These are phyloP conservation scores for Hortiboletus flavorubellus DNA, from an alignment of 768 basidiomycete species.

Conservation along the genomic window DNA sequence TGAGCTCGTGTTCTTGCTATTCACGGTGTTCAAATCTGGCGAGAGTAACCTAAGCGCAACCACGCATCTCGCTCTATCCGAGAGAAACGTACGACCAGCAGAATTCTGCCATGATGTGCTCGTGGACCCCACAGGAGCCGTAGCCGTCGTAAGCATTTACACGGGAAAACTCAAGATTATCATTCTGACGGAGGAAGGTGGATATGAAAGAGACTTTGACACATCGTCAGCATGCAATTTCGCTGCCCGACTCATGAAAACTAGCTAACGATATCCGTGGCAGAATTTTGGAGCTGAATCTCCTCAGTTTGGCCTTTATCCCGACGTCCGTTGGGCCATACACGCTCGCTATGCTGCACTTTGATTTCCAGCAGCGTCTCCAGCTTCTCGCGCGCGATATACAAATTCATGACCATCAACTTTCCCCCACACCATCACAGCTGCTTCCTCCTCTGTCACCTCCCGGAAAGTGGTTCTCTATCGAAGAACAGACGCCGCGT, in stretches of 20 bases:
- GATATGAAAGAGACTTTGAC: conserved; percentile 56
- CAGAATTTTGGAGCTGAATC: conserved; percentile 64
- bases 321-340: conserved; percentile 39
- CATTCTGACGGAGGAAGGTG: conserved; percentile 47
- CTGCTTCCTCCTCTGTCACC: conserved; percentile 53
- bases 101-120: conserved; percentile 72
- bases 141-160: conserved; percentile 66
- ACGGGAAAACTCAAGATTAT: conserved; percentile 68
- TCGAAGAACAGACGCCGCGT: conserved; percentile 38
- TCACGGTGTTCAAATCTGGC: conserved; percentile 37
- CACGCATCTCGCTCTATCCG: conserved; percentile 51
- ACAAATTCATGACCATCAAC: conserved; percentile 37
- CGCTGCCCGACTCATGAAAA: background rate
- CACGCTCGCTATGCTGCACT: conserved; percentile 62
- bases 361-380: conserved; percentile 59
- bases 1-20: conserved; percentile 61
- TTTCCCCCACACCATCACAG: conserved; percentile 49
- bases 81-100: conserved; percentile 54
- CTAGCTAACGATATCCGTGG: conserved; percentile 4
- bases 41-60: conserved; percentile 35
- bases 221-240: conserved; percentile 47
- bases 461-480: conserved; percentile 42
- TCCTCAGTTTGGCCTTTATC: conserved; percentile 66
- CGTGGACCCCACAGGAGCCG: conserved; percentile 57
- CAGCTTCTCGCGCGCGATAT: conserved; percentile 63